These are phyloP conservation scores for Solanum hybrid DNA, from an alignment of 305 asterid genomes.

Conservation along the genomic window DNA sequence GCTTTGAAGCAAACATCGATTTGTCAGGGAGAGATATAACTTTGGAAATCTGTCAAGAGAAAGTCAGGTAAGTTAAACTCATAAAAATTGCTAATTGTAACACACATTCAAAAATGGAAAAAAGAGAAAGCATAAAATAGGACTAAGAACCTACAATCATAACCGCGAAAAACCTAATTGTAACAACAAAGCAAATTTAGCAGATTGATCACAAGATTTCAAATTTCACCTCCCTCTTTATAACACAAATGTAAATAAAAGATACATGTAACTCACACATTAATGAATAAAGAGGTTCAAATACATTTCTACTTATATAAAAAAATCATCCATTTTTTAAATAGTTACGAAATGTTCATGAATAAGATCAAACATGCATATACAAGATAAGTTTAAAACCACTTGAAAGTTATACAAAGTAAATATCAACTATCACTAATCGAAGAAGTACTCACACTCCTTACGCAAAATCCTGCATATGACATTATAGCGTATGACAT, in stretches of 20 bases:
- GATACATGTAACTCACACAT: background rate
- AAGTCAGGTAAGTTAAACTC: background rate
- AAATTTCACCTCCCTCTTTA: background rate
- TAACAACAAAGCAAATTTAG: background rate
- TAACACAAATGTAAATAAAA: background rate
- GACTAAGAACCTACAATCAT: background rate
- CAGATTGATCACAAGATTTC: background rate
- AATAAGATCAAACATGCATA: background rate
- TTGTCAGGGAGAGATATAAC: background rate
- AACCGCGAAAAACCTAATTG: background rate
- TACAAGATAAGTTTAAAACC: background rate
- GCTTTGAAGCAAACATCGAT: conserved; percentile 32
- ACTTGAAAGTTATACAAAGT: background rate
- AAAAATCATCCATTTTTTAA: background rate
- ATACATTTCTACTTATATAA: background rate
- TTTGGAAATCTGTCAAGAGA: conserved; percentile 1
- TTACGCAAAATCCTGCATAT: background rate
- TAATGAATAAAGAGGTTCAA: background rate
- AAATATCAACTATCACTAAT: background rate
- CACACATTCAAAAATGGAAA: background rate
- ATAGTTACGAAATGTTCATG: background rate
- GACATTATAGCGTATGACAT: background rate
- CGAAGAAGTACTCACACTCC: background rate
- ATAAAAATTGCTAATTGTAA: background rate
- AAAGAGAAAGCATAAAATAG: background rate